Percentiles rank a stretch among this genome's conserved stretches.
Conservation (phyloP, 495 filamentous ascomycete species). For the Aspergillus bertholletiae region DNA sequence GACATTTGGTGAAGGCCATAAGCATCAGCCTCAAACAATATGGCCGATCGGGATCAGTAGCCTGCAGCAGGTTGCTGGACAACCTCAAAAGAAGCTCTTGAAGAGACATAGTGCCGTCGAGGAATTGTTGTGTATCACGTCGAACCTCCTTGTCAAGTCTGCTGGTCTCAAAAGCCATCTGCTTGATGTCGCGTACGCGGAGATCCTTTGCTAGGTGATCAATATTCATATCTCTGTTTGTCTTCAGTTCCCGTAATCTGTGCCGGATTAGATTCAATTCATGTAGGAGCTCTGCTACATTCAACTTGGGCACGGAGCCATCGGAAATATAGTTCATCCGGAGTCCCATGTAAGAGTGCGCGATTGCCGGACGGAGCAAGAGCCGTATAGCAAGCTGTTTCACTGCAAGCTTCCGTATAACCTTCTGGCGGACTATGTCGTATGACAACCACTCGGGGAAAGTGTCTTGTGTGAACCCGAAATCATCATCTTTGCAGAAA, state of each 20-base stretch:
- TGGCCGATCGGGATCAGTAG: conserved; percentile 36
- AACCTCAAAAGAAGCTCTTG: conserved; percentile 35
- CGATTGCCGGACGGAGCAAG: conserved; percentile 36
- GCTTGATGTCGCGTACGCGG: conserved; percentile 7
- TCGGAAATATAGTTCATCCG: conserved; percentile 31
- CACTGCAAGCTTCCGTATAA: conserved; percentile 38
- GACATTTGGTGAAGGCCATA: conserved; percentile 34
- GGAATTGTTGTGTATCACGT: conserved; percentile 28
- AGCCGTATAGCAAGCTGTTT: conserved; percentile 43
- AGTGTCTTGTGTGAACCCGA: conserved; percentile 16
- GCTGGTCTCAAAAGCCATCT: conserved; percentile 11
- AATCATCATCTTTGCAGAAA: no score
- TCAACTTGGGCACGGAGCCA: conserved; percentile 23
- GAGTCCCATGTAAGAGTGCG: conserved; percentile 37
- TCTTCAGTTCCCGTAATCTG: conserved; percentile 29
- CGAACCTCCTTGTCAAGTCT: conserved; percentile 30
- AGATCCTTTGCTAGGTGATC: conserved; percentile 28
- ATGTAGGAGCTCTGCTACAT: conserved; percentile 27
- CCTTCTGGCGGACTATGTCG: conserved; percentile 34
- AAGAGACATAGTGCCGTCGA: conserved; percentile 30
- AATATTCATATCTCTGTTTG: conserved; percentile 13
- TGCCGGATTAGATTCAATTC: conserved; percentile 30
- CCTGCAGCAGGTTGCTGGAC: conserved; percentile 32
- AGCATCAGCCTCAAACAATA: conserved; percentile 31
- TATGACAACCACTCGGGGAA: conserved; percentile 26